These are phyloP conservation scores for Candida endomychidarum DNA, from an alignment of 805 yeast genomes.

Conservation along the genomic window DNA sequence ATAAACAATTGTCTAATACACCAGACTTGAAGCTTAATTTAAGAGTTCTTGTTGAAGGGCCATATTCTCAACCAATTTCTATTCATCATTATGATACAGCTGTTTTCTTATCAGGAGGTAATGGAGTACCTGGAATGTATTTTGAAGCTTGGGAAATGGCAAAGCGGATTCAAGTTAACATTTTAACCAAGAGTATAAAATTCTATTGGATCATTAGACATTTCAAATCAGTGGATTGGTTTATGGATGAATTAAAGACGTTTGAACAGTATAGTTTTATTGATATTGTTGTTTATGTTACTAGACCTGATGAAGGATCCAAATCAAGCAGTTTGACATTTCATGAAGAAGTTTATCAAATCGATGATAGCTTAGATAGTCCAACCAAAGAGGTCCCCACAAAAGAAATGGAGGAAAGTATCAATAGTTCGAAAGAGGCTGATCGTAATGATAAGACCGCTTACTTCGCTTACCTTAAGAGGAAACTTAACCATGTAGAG, in stretches of 20 bases:
- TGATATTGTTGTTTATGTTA: constrained; percentile 27
- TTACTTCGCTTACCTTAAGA: constrained; percentile 10
- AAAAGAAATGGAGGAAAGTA: no score
- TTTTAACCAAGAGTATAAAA: constrained; percentile 19
- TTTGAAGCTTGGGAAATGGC: constrained; percentile 25
- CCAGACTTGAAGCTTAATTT: constrained; percentile 23
- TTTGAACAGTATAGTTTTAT: constrained; percentile 25
- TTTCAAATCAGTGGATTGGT: constrained; percentile 47
- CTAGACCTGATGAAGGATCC: constrained; percentile 20
- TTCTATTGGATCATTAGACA: constrained; percentile 65
- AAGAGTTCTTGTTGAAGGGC: constrained; percentile 49
- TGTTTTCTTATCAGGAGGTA: constrained; percentile 69
- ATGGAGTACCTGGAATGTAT: constrained; percentile 63
- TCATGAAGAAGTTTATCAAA: background rate
- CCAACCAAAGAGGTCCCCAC: background rate
- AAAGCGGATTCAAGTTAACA: constrained; percentile 20
- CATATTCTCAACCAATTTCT: constrained; percentile 58
- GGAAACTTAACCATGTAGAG: constrained; percentile 33
- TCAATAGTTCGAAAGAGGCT: no score
- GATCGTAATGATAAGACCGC: no score
- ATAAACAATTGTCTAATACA: constrained; percentile 19
- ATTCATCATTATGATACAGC: constrained; percentile 51
- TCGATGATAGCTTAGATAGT: background rate
- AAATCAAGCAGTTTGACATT: constrained; percentile 5
- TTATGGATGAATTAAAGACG: constrained; percentile 36